Base-by-base conservation (phyloP, 2,329 filamentous ascomycete species). In the Nemania sp. region DNA sequence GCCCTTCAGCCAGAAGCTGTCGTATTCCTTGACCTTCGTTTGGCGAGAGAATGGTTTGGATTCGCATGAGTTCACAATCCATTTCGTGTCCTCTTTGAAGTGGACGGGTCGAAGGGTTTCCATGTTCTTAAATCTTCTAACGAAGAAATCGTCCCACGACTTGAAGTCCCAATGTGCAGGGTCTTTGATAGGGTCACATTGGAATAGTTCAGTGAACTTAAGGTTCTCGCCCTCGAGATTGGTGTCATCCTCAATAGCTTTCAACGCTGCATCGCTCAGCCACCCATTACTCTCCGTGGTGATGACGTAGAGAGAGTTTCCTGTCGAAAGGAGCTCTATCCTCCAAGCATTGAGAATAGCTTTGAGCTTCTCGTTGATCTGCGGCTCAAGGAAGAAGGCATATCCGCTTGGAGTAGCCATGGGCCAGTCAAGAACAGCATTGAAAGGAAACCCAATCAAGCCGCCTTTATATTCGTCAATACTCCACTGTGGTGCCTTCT, bases 1-100 rank as follows among this genome's bases (percentile, higher is more conserved):
- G 4, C 58, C 58, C 49, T 62, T 62, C 24, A 62, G 32, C 58
- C 58, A 62, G n/a, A 62, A 62, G 47, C 10, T 54, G 58, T 62
- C 58, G 11, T 62, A 43, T 35, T 54, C 47, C n/a, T 62, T 54
- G 11, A 62, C 49, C 2, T 32, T 45, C 5, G 35, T 45, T 26
- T 62, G 58, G 22, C 58, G 58, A 29, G 32, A 20, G 18, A 62
- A 62, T 15, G 58, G 58, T 11, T 43, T 29, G 22, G 58, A 62
- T 32, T 62, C 58, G 49, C 58, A 62, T 13, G 58, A 53, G 49
- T 54, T 62, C 5, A 45, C 58, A 32, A 62, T 45, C 47, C 47
- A 53, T 43, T 43, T 53, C n/a, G 47, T 3, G 24, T 62, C 47
- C 11, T 26, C 7, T 15, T 22, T 15, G n/a, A 43, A 41, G 1